phyloP scores from a whole-genome alignment of 164 flowering plant genomes.

The Dillenia turbinata region DNA sequence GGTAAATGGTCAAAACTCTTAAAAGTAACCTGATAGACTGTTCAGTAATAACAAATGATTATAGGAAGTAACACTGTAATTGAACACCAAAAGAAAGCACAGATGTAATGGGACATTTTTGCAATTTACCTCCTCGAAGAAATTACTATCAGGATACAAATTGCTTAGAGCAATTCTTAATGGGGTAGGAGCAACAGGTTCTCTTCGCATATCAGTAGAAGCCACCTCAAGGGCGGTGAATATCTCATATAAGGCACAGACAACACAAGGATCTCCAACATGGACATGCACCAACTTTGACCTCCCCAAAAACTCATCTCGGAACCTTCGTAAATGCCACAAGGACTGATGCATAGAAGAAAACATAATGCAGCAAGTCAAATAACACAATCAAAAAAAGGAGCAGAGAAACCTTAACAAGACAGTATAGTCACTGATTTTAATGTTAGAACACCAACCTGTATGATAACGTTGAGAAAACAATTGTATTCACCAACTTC shows the following conservation, averaged over 20 bases:
- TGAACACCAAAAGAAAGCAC: no score
- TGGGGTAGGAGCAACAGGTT: constrained; percentile 83
- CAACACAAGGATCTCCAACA: constrained; percentile 94
- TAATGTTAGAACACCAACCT: constrained; percentile 39
- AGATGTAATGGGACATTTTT: neutral
- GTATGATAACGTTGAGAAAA: constrained; percentile 95
- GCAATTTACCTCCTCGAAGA: constrained; percentile 79
- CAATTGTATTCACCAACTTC: constrained; percentile 98
- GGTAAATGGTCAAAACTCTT: constrained; percentile 11
- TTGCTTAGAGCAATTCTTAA: constrained; percentile 90
- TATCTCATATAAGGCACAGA: constrained; percentile 83
- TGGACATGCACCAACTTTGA: constrained; percentile 67
- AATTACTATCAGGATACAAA: constrained; percentile 86
- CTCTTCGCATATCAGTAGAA: constrained; percentile 48
- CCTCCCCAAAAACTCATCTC: constrained; percentile 72
- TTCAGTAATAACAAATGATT: no score
- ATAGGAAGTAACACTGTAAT: no score
- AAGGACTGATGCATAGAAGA: constrained; percentile 57
- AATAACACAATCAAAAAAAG: neutral
- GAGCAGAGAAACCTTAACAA: neutral
- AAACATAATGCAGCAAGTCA: constrained; percentile 6
- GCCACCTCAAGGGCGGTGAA: constrained; percentile 65
- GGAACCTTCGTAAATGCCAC: constrained; percentile 82
- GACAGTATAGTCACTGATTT: constrained; percentile 1
- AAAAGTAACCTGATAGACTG: neutral